Evolutionary conservation across 441 rosid species (phyloP).

Genomic region (Gossypium davidsonii): DNA sequence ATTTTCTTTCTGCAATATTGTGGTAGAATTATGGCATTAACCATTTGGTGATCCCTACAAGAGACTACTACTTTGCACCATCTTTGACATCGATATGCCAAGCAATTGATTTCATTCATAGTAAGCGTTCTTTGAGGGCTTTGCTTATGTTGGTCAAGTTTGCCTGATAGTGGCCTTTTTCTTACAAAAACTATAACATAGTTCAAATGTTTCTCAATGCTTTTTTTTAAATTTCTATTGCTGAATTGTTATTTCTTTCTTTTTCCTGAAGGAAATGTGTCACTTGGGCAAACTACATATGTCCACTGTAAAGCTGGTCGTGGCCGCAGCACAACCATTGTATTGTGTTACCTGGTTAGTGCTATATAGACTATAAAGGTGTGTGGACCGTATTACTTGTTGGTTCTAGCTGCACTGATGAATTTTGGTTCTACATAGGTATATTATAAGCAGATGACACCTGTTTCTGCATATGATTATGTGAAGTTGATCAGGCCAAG

Average conservation of each 20-base stretch:
- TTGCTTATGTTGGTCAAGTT: neutral
- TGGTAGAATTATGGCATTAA: constrained; percentile 63
- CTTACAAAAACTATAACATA: neutral
- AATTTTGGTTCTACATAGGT: constrained; percentile 38
- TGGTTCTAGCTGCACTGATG: neutral
- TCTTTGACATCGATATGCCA: constrained; percentile 61
- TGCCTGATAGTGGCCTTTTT: neutral
- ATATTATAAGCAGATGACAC: constrained; percentile 73
- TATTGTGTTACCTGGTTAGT: constrained; percentile 83
- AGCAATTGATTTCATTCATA: constrained; percentile 81
- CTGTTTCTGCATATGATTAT: constrained; percentile 69
- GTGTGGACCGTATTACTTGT: neutral
- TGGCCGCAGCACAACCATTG: constrained; percentile 94
- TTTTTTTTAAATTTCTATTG: neutral
- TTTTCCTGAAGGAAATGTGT: constrained; percentile 49
- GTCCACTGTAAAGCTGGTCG: constrained; percentile 98
- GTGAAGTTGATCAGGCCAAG: constrained; percentile 84
- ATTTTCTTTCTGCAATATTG: constrained; percentile 11
- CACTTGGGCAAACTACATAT: constrained; percentile 51
- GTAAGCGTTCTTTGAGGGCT: constrained; percentile 29
- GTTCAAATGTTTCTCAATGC: neutral
- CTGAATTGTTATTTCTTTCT: neutral
- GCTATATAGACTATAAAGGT: neutral
- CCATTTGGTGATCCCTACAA: constrained; percentile 91
- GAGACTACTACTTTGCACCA: constrained; percentile 98